Evolutionary conservation across 495 filamentous ascomycete species (phyloP).

Genomic region (Aspergillus nidulans): DNA sequence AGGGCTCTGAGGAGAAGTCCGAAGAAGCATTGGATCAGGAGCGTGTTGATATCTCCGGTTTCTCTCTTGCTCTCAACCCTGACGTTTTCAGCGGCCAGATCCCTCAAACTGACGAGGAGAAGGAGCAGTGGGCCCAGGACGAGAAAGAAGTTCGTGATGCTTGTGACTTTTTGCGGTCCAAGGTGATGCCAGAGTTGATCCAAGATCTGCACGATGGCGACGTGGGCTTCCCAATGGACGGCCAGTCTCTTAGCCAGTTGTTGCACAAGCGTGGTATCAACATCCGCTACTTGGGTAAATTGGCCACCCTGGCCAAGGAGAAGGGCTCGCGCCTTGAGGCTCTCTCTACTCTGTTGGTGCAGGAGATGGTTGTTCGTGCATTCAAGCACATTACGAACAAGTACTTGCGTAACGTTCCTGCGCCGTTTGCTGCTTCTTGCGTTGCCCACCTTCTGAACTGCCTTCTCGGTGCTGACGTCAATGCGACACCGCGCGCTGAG

Average conservation of each 20-base stretch:
- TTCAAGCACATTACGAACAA: constrained; percentile 89
- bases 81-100: constrained; percentile 91
- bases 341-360: constrained; percentile 67
- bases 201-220: constrained; percentile 87
- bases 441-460: constrained; percentile 92
- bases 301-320: constrained; percentile 64
- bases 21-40: constrained; percentile 46
- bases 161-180: constrained; percentile 69
- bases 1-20: constrained; percentile 27
- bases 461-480: constrained; percentile 73
- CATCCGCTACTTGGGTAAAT: constrained; percentile 84
- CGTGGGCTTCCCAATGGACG: constrained; percentile 97
- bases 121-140: constrained; percentile 76
- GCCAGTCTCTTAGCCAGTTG: constrained; percentile 78
- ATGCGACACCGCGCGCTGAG: constrained; percentile 68
- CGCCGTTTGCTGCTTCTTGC: constrained; percentile 69
- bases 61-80: constrained; percentile 86
- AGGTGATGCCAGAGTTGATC: constrained; percentile 69
- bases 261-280: constrained; percentile 98
- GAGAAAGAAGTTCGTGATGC: constrained; percentile 84
- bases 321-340: constrained; percentile 69
- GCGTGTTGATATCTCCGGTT: constrained; percentile 75
- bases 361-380: constrained; percentile 89
- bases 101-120: constrained; percentile 87
- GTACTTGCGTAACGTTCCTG: constrained; percentile 76